A percentile compares a stretch with the other conserved stretches of the same genome.
Conservation (phyloP, 495 filamentous ascomycete genomes). For the Penicillium flavigenum region DNA sequence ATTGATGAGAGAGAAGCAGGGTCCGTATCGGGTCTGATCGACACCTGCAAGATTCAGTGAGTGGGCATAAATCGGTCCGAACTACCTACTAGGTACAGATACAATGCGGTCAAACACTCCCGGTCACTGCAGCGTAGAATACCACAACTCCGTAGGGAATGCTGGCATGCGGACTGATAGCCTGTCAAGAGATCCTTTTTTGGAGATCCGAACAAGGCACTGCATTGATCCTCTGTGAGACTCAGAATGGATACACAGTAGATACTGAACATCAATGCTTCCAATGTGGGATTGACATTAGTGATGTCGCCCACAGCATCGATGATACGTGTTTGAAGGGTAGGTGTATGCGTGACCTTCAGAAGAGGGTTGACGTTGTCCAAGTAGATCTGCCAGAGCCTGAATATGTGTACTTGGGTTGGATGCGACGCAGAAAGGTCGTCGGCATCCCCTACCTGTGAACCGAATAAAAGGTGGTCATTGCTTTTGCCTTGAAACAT, state of each 20-base stretch:
- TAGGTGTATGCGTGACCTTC: conserved; percentile 51
- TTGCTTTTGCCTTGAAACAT: background rate
- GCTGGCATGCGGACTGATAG: background rate
- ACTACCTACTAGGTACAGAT: background rate
- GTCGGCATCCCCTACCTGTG: background rate
- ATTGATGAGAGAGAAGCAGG: conserved; percentile 26
- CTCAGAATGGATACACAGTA: conserved; percentile 46
- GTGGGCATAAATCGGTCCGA: rapidly evolving
- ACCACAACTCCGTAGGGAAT: background rate
- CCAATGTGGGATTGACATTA: conserved; percentile 47
- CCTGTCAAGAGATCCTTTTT: conserved; percentile 29
- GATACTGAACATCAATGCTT: conserved; percentile 70
- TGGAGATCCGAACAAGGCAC: conserved; percentile 41
- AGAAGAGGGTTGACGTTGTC: conserved; percentile 50
- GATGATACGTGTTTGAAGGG: conserved; percentile 37
- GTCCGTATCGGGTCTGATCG: background rate
- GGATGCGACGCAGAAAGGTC: conserved; percentile 18
- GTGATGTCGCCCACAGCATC: conserved; percentile 22
- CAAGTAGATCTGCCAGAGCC: conserved; percentile 46
- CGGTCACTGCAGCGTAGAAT: background rate
- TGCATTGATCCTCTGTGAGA: conserved; percentile 59
- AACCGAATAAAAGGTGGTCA: conserved; percentile 19
- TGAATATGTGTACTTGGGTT: conserved; percentile 30
- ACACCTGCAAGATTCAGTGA: background rate
- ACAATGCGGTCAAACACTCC: background rate